Conservation (phyloP, 2,329 filamentous ascomycete species). For the Cordyceps cateniannulata region DNA sequence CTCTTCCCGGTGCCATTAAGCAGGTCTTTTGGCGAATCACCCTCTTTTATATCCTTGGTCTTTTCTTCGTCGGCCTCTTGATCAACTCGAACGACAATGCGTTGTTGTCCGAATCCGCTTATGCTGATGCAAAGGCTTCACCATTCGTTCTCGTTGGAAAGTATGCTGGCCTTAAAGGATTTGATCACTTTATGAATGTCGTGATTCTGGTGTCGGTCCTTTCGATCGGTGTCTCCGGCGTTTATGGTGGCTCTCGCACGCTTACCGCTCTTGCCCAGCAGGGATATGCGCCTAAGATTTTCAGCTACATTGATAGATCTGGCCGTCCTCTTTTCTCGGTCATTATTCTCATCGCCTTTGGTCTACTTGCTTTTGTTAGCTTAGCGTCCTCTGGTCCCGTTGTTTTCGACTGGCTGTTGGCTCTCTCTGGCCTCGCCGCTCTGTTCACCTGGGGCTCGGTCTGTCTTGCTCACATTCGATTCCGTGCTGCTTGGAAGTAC, state of each 20-base stretch:
- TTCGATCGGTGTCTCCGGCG: constrained; percentile 51
- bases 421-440: constrained; percentile 57
- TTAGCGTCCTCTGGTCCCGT: constrained; percentile 36
- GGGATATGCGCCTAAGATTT: constrained; percentile 50
- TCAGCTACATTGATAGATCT: constrained; percentile 51
- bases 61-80: constrained; percentile 46
- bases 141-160: constrained; percentile 54
- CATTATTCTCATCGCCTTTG: constrained; percentile 39
- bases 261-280: constrained; percentile 53
- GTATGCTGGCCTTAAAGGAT: constrained; percentile 44
- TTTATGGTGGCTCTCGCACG: constrained; percentile 54
- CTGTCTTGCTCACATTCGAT: constrained; percentile 62
- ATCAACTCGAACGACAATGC: constrained; percentile 20
- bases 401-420: constrained; percentile 61
- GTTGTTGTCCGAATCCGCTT: not conserved
- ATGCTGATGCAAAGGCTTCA: constrained; percentile 25
- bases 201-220: constrained; percentile 53
- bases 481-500: constrained; percentile 56
- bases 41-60: constrained; percentile 47
- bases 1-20: constrained; percentile 76
- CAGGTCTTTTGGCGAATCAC: constrained; percentile 61
- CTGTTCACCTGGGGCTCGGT: constrained; percentile 67
- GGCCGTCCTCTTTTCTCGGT: constrained; percentile 50
- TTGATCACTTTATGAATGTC: constrained; percentile 52
- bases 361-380: constrained; percentile 43